Evolutionary conservation across 2,329 filamentous ascomycete species (phyloP), one percentile per base, ranked within the genome.

Genomic region (Aspergillus brasiliensis): DNA sequence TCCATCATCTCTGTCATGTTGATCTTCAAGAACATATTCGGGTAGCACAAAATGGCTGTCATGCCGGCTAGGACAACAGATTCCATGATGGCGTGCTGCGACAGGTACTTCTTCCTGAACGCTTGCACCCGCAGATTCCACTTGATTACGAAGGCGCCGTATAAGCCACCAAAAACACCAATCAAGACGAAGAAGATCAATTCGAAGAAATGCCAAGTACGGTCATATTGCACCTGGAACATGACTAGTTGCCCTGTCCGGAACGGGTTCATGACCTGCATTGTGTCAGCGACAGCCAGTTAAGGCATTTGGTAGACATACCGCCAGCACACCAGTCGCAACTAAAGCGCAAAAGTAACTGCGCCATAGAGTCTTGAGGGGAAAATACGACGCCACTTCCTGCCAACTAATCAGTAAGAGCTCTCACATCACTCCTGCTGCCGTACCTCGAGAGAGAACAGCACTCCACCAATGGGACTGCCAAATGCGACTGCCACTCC

Each of bases 1-100:
- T 98, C 93, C 95, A 99, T 98, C 80, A 92, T 97, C 80, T 98
- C 94, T 0, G 95, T 97, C 95, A 99, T 98, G 77, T 99, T 96
- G 69, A 98, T 97, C 57, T 91, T 85, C 58, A 99, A 75, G 66
- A 99, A 98, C 75, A 91, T 92, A 69, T 99, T 99, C 0, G 94
- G 95, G 71, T 96, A 99, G 76, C 94, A 97, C n/a, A 99, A 83
- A 23, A 98, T 83, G 8, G 93, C 95, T 3, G 95, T 99, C 7
- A 87, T 84, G 0, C 88, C 86, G 1, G 95, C 93, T 42, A 99
- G 80, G 15, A 96, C 77, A 0, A 92, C 93, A 0, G 92, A 91
- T 75, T 99, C 95, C 3, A 93, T 83, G 31, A 98, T 86, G 6
- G 93, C 90, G 75, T 96, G 95, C 63, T 91, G 85, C 2, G 86